Evolutionary conservation across 2,329 filamentous ascomycete species (phyloP).

Genomic region (Penicillium occitanis): DNA sequence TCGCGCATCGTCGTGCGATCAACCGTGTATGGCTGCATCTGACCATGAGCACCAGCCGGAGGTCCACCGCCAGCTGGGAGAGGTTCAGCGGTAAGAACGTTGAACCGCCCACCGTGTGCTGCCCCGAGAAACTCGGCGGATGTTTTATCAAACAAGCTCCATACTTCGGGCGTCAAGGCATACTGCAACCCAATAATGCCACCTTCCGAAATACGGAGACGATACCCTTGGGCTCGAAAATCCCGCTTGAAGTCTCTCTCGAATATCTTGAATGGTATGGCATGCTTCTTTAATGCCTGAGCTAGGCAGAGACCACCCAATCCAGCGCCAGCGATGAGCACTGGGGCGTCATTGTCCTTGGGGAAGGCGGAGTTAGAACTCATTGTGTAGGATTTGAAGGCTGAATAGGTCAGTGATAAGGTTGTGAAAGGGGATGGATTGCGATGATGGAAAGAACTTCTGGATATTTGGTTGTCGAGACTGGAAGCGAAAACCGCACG

Average conservation of each 20-base stretch:
- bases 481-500: background rate
- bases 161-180: conserved; percentile 22
- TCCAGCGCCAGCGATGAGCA: conserved; percentile 41
- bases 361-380: background rate
- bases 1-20: conserved; percentile 38
- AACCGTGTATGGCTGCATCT: conserved; percentile 28
- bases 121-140: conserved; percentile 23
- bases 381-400: background rate
- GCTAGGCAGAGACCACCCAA: conserved; percentile 39
- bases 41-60: conserved; percentile 22
- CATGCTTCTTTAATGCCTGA: conserved; percentile 36
- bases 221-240: conserved; percentile 41
- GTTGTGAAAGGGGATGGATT: background rate
- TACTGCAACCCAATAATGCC: conserved; percentile 26
- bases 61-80: conserved; percentile 19
- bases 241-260: conserved; percentile 34
- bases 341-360: conserved; percentile 4
- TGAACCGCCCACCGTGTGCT: conserved; percentile 19
- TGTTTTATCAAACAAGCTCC: conserved; percentile 26
- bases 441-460: background rate
- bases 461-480: background rate
- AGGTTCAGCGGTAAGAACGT: conserved; percentile 21
- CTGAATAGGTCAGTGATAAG: background rate
- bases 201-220: conserved; percentile 33
- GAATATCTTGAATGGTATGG: conserved; percentile 39